These are phyloP conservation scores for Carex scoparia DNA, from an alignment of 176 grass and related monocot genomes.

Conservation along the genomic window DNA sequence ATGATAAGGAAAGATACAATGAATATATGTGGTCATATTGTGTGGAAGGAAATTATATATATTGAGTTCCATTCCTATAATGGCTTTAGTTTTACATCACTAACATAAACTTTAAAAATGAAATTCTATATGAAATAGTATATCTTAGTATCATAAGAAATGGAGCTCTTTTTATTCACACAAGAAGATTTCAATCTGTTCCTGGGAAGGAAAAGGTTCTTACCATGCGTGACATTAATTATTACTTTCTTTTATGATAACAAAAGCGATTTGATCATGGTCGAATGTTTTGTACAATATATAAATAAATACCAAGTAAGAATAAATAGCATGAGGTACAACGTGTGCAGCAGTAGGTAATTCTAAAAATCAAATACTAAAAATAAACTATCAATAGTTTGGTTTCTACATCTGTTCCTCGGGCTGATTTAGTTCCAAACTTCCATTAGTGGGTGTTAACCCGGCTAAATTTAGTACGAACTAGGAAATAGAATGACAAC, in stretches of 20 bases:
- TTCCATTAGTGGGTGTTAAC: too few relatives aligned
- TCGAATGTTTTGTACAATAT: not conserved
- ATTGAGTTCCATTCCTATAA: not conserved
- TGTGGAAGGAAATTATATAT: not conserved
- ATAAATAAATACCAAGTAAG: not conserved
- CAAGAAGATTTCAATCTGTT: not conserved
- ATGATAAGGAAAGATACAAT: not conserved
- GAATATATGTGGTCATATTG: not conserved
- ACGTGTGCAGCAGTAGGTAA: not conserved
- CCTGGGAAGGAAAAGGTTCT: not conserved
- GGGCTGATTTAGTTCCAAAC: too few relatives aligned
- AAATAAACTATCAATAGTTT: too few relatives aligned
- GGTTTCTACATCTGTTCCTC: too few relatives aligned
- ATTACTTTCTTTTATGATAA: not conserved
- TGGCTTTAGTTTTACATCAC: not conserved
- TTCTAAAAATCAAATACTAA: too few relatives aligned
- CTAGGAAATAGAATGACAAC: too few relatives aligned
- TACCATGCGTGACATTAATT: not conserved
- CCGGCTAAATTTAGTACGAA: too few relatives aligned
- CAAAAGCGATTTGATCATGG: not conserved
- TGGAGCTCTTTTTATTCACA: not conserved
- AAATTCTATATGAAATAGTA: not conserved
- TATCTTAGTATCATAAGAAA: not conserved
- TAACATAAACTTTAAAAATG: not conserved
- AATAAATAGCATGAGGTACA: not conserved